Evolutionary conservation across 805 yeast species (phyloP), one percentile per base, ranked within the genome.

Genomic region (Candida ulmi): DNA sequence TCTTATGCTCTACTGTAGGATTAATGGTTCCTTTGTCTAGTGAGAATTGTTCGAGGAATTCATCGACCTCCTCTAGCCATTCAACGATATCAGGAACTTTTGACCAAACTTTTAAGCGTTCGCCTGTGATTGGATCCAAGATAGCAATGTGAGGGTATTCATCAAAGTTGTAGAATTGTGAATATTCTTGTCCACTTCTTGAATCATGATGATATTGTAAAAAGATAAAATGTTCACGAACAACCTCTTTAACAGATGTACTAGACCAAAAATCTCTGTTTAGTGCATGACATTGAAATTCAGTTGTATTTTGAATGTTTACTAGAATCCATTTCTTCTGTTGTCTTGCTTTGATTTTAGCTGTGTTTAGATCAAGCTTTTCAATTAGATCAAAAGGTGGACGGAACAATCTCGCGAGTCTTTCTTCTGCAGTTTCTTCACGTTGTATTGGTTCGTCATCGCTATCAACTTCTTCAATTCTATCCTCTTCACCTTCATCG

Each of bases 201-300:
- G 93, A 80, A 52, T 85, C 95, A 36, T 70, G 71, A 44, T 83
- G 88, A 58, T 83, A 91, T 60, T 93, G 99, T 42, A 93, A 61
- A 54, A 93, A 91, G 5, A 91, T 60, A 51, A 93, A 93, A 58
- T 83, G 71, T 19, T 75, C 78, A 29, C 67, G 66, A 4, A 93
- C 80, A 2, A 77, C 50, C 15, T 71, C 73, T 57, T 86, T 88
- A 17, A 93, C 72, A 3, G 71, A 69, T 11, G 62, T 46, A 35
- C 82, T 72, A n/a, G 93, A 77, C 98, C 98, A 93, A 45, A 93
- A 78, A 60, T 93, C 99, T 44, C 99, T 74, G 60, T 93, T 93
- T 39, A 93, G 64, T 23, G 84, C 80, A 57, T 91, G 98, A 55
- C 97, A 90, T 48, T 78, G 77, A 55, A 93, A 93, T 54, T 87